Evolutionary conservation across 352 stramenopile species (phyloP).

Genomic region (Phytopythium helicoides): DNA sequence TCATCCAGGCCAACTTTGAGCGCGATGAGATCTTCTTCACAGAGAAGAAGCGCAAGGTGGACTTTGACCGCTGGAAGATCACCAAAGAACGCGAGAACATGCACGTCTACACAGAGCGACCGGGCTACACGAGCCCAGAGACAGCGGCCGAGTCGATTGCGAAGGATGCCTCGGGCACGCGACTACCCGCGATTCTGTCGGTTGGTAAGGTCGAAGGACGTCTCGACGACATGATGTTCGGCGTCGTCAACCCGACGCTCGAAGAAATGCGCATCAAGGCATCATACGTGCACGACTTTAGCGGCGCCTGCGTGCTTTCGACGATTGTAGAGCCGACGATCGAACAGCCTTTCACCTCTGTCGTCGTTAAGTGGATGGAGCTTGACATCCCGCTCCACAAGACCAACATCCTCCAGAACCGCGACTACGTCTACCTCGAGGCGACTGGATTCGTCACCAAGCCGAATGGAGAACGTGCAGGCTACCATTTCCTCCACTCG

Average conservation of each 20-base stretch:
- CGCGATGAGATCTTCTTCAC: constrained; percentile 28
- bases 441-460: constrained; percentile 23
- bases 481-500: constrained; percentile 41
- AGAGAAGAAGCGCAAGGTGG: constrained; percentile 14
- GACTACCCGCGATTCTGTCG: constrained; percentile 19
- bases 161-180: constrained; percentile 15
- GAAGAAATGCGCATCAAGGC: constrained; percentile 37
- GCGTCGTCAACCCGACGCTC: constrained; percentile 24
- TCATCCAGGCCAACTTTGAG: constrained; percentile 26
- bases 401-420: constrained; percentile 28
- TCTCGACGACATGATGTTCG: constrained; percentile 39
- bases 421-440: constrained; percentile 47
- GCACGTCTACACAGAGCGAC: constrained; percentile 25
- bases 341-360: constrained; percentile 18
- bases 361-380: constrained; percentile 38
- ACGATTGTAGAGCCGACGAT: constrained; percentile 22
- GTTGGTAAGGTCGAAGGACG: constrained; percentile 19
- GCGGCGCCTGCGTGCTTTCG: constrained; percentile 22
- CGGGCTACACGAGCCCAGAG: constrained; percentile 16
- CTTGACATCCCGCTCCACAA: constrained; percentile 24
- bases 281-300: constrained; percentile 27
- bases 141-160: background rate
- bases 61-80: constrained; percentile 28
- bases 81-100: constrained; percentile 25
- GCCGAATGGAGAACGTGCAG: constrained; percentile 25